Percentiles rank a stretch among this genome's conserved stretches.
These are phyloP conservation scores for Ceratocystis cubensis DNA, from an alignment of 2,329 filamentous ascomycete genomes.

Conservation along the genomic window DNA sequence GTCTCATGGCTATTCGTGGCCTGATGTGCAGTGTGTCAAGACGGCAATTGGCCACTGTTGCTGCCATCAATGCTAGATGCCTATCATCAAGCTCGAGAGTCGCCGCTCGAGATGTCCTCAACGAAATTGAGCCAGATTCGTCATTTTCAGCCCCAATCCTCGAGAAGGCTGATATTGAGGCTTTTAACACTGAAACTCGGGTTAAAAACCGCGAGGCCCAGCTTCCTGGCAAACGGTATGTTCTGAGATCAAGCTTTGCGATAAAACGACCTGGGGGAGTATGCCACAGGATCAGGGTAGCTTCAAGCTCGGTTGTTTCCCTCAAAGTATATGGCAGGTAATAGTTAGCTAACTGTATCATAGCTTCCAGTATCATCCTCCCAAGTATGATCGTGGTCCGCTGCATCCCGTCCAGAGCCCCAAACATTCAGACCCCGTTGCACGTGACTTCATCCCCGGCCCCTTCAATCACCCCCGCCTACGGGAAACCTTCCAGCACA, in stretches of 20 bases:
- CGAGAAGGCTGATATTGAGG: constrained; percentile 30
- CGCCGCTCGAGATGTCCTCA: constrained; percentile 12
- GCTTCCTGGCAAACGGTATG: constrained; percentile 39
- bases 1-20: constrained; percentile 24
- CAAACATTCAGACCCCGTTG: constrained; percentile 71
- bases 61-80: constrained; percentile 22
- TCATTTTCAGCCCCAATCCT: constrained; percentile 32
- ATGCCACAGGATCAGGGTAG: background rate
- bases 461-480: constrained; percentile 82
- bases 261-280: background rate
- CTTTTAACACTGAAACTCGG: constrained; percentile 33
- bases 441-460: constrained; percentile 77
- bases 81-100: constrained; percentile 16
- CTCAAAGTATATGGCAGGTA: background rate
- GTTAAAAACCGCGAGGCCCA: constrained; percentile 28
- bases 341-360: background rate
- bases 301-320: background rate
- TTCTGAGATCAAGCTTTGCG: background rate
- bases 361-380: constrained; percentile 90
- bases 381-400: constrained; percentile 88
- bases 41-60: constrained; percentile 19
- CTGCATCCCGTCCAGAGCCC: constrained; percentile 87
- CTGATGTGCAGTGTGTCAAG: constrained; percentile 13
- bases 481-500: constrained; percentile 79
- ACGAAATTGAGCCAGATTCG: constrained; percentile 20